Evolutionary conservation across 2,329 filamentous ascomycete species (phyloP).

Genomic region (Cytospora chrysosperma): DNA sequence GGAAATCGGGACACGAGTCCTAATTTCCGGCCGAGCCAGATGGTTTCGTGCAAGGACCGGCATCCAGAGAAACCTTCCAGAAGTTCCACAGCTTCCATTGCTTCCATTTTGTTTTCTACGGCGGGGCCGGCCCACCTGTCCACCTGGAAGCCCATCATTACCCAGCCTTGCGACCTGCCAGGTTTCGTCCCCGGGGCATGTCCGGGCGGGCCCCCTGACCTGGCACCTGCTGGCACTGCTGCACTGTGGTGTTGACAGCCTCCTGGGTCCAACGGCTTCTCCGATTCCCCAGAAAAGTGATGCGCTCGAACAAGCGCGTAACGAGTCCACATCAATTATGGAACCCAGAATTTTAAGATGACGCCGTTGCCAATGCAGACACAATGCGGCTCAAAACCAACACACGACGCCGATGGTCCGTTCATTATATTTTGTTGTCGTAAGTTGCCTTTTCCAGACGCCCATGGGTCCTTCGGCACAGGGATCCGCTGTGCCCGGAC

Average conservation of each 20-base stretch:
- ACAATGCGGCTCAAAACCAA: constrained; percentile 18
- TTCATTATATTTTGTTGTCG: neutral
- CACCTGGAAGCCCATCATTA: neutral
- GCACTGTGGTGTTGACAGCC: constrained; percentile 24
- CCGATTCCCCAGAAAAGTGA: constrained; percentile 25
- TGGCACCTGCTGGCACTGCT: constrained; percentile 22
- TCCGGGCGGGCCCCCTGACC: constrained; percentile 16
- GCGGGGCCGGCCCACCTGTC: constrained; percentile 13
- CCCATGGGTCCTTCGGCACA: neutral
- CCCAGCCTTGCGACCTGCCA: constrained; percentile 1
- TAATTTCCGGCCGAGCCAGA: constrained; percentile 23
- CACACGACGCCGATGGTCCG: constrained; percentile 9
- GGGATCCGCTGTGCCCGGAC: neutral
- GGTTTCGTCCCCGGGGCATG: constrained; percentile 14
- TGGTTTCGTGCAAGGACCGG: constrained; percentile 22
- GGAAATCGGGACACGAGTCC: constrained; percentile 21
- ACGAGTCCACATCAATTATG: constrained; percentile 23
- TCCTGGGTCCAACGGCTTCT: constrained; percentile 23
- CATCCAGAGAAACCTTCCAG: constrained; percentile 20
- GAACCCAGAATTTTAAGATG: neutral
- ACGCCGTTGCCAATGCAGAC: constrained; percentile 10
- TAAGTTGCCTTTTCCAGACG: neutral
- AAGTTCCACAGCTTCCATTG: constrained; percentile 24
- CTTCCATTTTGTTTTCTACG: constrained; percentile 24
- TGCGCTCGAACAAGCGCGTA: constrained; percentile 15